A percentile compares a stretch with the other conserved stretches of the same genome.
These are phyloP conservation scores for Metarhizium album DNA, from an alignment of 2,329 filamentous ascomycete genomes.

Conservation along the genomic window DNA sequence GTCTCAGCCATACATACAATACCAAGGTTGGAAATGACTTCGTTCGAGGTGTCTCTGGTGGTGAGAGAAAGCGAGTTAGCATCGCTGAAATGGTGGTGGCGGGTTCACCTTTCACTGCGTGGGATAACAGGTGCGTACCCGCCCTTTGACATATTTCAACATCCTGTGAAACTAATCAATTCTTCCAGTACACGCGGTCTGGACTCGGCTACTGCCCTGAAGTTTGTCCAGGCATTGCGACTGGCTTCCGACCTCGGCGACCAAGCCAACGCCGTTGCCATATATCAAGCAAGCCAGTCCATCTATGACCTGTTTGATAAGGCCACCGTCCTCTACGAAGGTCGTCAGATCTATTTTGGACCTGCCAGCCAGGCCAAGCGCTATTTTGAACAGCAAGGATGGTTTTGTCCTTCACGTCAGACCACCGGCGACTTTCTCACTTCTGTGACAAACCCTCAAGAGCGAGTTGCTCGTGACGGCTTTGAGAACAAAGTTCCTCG, in stretches of 20 bases:
- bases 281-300: conserved; percentile 61
- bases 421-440: conserved; percentile 62
- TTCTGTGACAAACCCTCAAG: conserved; percentile 52
- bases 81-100: conserved; percentile 70
- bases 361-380: conserved; percentile 44
- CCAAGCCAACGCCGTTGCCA: conserved; percentile 53
- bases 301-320: conserved; percentile 71
- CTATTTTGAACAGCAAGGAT: conserved; percentile 62
- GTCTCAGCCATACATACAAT: conserved; percentile 59
- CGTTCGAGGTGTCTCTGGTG: conserved; percentile 59
- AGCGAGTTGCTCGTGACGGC: conserved; percentile 44
- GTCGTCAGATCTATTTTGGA: conserved; percentile 68
- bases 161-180: not conserved
- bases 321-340: conserved; percentile 63
- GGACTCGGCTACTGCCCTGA: conserved; percentile 61
- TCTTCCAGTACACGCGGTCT: conserved; percentile 50
- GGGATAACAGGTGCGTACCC: conserved; percentile 52
- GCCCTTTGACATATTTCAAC: not conserved
- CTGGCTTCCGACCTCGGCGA: conserved; percentile 53
- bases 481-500: conserved; percentile 52
- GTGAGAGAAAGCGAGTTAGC: conserved; percentile 68
- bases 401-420: conserved; percentile 53
- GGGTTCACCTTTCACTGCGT: conserved; percentile 42
- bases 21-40: conserved; percentile 69
- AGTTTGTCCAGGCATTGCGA: conserved; percentile 59